phyloP scores from a whole-genome alignment of 148 eudicot genomes.

The Diospyros lotus region DNA sequence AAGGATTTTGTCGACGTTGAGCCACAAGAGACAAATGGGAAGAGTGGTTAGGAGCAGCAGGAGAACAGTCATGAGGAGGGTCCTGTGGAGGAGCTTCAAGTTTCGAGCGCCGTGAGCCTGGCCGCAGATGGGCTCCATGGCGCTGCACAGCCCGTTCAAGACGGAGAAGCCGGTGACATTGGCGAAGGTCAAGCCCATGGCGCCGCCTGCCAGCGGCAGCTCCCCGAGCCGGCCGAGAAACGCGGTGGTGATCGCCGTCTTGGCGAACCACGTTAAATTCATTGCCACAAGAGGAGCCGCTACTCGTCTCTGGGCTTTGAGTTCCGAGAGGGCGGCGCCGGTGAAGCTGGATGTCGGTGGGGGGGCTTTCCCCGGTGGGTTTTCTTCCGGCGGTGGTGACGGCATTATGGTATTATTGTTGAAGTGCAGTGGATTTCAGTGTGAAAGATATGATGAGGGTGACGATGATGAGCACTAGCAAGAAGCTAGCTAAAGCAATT shows the following conservation, averaged over 20 bases:
- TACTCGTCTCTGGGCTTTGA: slow-evolving; percentile 48
- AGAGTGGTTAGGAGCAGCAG: slow-evolving; percentile 44
- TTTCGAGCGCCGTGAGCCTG: slow-evolving; percentile 85
- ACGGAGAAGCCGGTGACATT: slow-evolving; percentile 85
- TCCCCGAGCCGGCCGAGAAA: slow-evolving; percentile 77
- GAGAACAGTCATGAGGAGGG: slow-evolving; percentile 58
- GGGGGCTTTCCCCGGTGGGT: neutral
- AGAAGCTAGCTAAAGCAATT: too few species aligned
- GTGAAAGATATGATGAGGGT: too few species aligned
- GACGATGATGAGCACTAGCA: too few species aligned
- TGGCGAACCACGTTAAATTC: slow-evolving; percentile 73
- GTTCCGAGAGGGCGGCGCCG: slow-evolving; percentile 29
- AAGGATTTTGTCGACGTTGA: slow-evolving; percentile 59
- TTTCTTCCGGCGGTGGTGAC: neutral
- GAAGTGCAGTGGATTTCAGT: neutral
- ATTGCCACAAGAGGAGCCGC: slow-evolving; percentile 53
- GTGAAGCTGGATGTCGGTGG: slow-evolving; percentile 15
- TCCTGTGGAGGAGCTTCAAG: slow-evolving; percentile 71
- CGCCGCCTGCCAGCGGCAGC: slow-evolving; percentile 69
- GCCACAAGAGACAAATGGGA: slow-evolving; percentile 69
- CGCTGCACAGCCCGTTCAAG: slow-evolving; percentile 63
- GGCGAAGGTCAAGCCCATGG: slow-evolving; percentile 72
- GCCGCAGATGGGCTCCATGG: slow-evolving; percentile 95
- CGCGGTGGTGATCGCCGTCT: slow-evolving; percentile 60
- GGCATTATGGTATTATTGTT: neutral